A percentile compares a stretch with the other conserved stretches of the same genome.
These are phyloP conservation scores for Pleurostoma richardsiae DNA, from an alignment of 2,329 filamentous ascomycete genomes.

Conservation along the genomic window DNA sequence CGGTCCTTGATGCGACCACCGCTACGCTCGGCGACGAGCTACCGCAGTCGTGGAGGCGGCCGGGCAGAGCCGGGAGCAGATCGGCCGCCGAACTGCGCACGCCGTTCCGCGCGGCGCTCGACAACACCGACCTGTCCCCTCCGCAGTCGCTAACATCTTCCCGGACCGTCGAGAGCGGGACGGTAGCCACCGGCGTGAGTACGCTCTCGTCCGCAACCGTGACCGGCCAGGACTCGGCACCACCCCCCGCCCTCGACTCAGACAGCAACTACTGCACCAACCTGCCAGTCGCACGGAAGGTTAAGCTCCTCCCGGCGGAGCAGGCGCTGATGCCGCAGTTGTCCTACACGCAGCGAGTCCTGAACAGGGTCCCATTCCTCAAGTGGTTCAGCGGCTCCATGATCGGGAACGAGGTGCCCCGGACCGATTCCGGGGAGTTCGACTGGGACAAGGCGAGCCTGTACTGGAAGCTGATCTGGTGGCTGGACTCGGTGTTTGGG, in stretches of 20 bases:
- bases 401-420: conserved; percentile 71
- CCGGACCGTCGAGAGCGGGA: conserved; percentile 53
- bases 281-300: conserved; percentile 63
- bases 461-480: conserved; percentile 65
- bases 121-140: conserved; percentile 30
- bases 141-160: conserved; percentile 45
- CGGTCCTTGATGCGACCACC: conserved; percentile 49
- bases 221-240: conserved; percentile 12
- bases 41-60: conserved; percentile 15
- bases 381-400: conserved; percentile 68
- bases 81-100: conserved; percentile 20
- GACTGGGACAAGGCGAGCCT: conserved; percentile 66
- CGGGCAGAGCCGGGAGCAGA: conserved; percentile 10
- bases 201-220: conserved; percentile 37
- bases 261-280: conserved; percentile 49
- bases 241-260: conserved; percentile 7
- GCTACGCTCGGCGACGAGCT: conserved; percentile 16
- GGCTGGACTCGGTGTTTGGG: conserved; percentile 52
- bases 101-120: conserved; percentile 19
- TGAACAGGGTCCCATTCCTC: conserved; percentile 63
- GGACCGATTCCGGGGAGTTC: conserved; percentile 68
- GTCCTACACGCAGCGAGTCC: conserved; percentile 57
- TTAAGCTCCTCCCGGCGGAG: conserved; percentile 61
- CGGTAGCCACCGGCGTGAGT: conserved; percentile 36
- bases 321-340: conserved; percentile 67